Evolutionary conservation across 805 yeast species (phyloP).

Genomic region (Sugiyamaella chiloensis): DNA sequence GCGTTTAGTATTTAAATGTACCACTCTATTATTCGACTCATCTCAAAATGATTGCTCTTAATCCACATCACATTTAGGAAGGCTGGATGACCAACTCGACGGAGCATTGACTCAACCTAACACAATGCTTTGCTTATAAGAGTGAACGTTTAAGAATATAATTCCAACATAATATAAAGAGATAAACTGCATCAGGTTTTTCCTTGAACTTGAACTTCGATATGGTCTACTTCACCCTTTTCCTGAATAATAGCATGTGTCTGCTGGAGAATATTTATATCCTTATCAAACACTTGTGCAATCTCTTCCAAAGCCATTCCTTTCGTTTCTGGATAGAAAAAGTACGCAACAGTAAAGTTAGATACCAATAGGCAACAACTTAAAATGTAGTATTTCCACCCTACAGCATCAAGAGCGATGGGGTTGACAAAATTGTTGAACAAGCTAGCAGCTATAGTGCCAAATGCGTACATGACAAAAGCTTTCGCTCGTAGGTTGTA

Average conservation of each 20-base stretch:
- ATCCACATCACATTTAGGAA: too few species aligned
- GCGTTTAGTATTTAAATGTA: too few species aligned
- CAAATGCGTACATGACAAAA: slow-evolving; percentile 42
- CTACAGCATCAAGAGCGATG: slow-evolving; percentile 44
- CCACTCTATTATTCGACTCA: too few species aligned
- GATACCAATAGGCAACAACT: slow-evolving; percentile 19
- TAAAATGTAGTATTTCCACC: slow-evolving; percentile 55
- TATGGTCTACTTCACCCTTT: not conserved
- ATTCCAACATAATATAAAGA: too few species aligned
- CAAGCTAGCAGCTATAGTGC: slow-evolving; percentile 42
- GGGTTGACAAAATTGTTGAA: slow-evolving; percentile 44
- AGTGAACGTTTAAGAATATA: too few species aligned
- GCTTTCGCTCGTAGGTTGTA: slow-evolving; percentile 40
- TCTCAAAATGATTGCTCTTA: too few species aligned
- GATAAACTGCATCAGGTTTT: too few species aligned
- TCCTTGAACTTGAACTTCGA: too few species aligned
- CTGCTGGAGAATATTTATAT: not conserved
- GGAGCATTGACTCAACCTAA: too few species aligned
- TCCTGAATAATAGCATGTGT: not conserved
- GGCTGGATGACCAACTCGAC: too few species aligned
- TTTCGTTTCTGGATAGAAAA: slow-evolving; percentile 41
- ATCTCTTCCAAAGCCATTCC: slow-evolving; percentile 45
- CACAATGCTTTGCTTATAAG: too few species aligned
- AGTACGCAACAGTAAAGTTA: slow-evolving; percentile 32
- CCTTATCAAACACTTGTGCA: slow-evolving; percentile 38